phyloP scores from a whole-genome alignment of 768 basidiomycete genomes.

The Boletus sp. region DNA sequence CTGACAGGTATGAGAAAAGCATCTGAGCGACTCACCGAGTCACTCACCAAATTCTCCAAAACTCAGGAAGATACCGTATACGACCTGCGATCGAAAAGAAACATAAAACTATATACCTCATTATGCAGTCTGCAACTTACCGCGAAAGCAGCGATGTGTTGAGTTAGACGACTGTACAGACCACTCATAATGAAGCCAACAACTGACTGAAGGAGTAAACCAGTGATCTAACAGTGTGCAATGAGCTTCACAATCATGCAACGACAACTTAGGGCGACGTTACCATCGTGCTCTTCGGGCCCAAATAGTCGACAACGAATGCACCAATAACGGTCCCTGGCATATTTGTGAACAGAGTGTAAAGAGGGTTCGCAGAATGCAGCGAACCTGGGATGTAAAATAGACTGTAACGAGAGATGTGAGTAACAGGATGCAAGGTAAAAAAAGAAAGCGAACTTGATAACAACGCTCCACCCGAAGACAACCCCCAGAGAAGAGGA shows the following conservation, averaged over 20 bases:
- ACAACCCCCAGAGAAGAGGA: conserved; percentile 51
- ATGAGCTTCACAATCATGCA: background rate
- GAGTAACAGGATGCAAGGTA: background rate
- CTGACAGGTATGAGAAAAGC: conserved; percentile 26
- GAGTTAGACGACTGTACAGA: conserved; percentile 57
- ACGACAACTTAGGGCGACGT: background rate
- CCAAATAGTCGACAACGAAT: conserved; percentile 70
- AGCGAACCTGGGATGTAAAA: conserved; percentile 61
- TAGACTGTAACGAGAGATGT: conserved; percentile 34
- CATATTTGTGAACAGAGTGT: conserved; percentile 3
- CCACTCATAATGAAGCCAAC: conserved; percentile 92
- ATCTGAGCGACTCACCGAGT: background rate
- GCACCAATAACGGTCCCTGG: conserved; percentile 65
- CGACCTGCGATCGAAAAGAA: conserved; percentile 41
- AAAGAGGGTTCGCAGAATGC: background rate
- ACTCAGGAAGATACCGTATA: conserved; percentile 89
- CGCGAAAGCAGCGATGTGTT: conserved; percentile 71
- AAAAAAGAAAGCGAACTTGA: conserved; percentile 52
- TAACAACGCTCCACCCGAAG: conserved; percentile 83
- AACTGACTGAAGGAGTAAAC: conserved; percentile 63
- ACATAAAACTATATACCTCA: background rate
- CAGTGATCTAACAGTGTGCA: conserved; percentile 47
- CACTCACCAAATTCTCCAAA: conserved; percentile 77
- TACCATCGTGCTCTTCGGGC: conserved; percentile 76
- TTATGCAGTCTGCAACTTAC: conserved; percentile 34